A percentile compares a stretch with the other conserved stretches of the same genome.
phyloP scores from a whole-genome alignment of 768 basidiomycete species.

The Boletus barrowsii region DNA sequence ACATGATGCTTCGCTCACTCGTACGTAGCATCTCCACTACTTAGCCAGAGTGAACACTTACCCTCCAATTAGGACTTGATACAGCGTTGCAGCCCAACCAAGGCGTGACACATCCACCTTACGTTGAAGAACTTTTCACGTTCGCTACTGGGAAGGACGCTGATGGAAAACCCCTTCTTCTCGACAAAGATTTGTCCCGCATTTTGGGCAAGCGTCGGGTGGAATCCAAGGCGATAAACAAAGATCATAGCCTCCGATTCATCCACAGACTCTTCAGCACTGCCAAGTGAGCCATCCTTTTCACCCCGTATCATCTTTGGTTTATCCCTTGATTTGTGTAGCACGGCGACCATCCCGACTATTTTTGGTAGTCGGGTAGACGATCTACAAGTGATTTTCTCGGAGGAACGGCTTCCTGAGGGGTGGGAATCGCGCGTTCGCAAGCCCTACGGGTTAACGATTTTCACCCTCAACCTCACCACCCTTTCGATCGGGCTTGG shows the following conservation, averaged over 20 bases:
- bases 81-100: constrained; percentile 48
- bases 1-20: constrained; percentile 27
- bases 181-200: constrained; percentile 55
- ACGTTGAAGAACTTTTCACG: constrained; percentile 54
- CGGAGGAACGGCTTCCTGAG: constrained; percentile 65
- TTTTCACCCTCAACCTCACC: constrained; percentile 48
- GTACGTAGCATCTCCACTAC: constrained; percentile 9
- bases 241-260: constrained; percentile 46
- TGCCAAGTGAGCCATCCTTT: constrained; percentile 50
- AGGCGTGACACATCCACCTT: constrained; percentile 43
- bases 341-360: constrained; percentile 59
- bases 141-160: constrained; percentile 57
- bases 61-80: constrained; percentile 49
- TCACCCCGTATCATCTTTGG: background rate
- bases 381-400: constrained; percentile 51
- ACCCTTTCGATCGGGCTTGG: constrained; percentile 4
- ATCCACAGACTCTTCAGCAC: constrained; percentile 63
- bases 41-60: background rate
- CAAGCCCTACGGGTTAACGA: constrained; percentile 53
- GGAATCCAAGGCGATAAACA: constrained; percentile 51
- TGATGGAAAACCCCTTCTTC: constrained; percentile 48
- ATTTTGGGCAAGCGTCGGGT: constrained; percentile 58
- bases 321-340: constrained; percentile 20
- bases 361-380: constrained; percentile 61
- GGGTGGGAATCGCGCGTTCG: constrained; percentile 67